Base-by-base conservation (phyloP, 768 basidiomycete genomes). In the Fomitopsis pulvina region DNA sequence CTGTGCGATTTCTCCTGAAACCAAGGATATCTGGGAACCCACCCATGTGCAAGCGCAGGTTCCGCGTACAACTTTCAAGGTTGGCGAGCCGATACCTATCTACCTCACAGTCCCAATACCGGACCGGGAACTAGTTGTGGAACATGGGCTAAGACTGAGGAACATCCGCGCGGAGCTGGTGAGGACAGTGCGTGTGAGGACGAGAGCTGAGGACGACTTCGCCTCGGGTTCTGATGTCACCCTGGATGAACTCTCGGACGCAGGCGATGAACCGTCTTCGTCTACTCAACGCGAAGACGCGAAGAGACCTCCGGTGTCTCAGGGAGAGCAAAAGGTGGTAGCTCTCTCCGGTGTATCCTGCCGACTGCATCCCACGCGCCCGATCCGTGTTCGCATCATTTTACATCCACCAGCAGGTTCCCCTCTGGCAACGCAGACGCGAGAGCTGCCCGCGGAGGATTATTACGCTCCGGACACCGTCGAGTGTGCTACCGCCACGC, bases 301-400 rank as follows among this genome's bases (percentile, higher is more conserved):
- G 41, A 50, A 37, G 39, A 29, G 1, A 32, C 12, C 38, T 10
- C 14, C 48, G 5, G 57, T 56, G 1, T 53, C 52, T 9, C 56
- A 48, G 3, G 75, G 75, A 16, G 73, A 74, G 12, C 63, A 63
- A 14, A 69, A 69, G 18, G 73, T 84, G 45, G 71, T 97, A 24
- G 83, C 91, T 11, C 79, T 86, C 6, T 92, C 93, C 12, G 95
- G 95, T 41, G 93, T 92, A 38, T 86, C 91, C 18, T 92, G 92
- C 64, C 83, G 92, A 41, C 92, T 96, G 63, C 92, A 96, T 57
- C 79, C 83, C 0, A 75, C 79, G 40, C 78, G 77, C 12, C 76
- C 86, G 3, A 78, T 93, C 52, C 86, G 77, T 55, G 73, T 91
- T 32, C 81, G 92, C 3, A 87, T 97, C 52, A 71, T 94, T 25